Conservation (phyloP, 805 yeast genomes). For the Candida sakaeoensis region DNA sequence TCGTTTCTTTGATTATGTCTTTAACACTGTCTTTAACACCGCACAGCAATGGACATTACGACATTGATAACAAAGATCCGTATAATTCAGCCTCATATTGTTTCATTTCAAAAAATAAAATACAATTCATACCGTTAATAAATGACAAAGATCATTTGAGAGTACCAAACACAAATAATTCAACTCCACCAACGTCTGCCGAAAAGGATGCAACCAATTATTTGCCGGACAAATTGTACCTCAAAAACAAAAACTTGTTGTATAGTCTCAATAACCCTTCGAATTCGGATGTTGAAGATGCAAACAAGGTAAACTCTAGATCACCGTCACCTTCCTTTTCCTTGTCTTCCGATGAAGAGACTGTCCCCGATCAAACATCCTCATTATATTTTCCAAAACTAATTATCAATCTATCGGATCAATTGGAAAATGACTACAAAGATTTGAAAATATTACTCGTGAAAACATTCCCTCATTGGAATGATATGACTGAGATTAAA, state of each 20-base stretch:
- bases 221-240: conserved; percentile 13
- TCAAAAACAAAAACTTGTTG: conserved; percentile 27
- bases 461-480: conserved; percentile 45
- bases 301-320: background rate
- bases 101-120: conserved; percentile 22
- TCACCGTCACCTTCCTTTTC: conserved; percentile 5
- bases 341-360: conserved; percentile 4
- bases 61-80: background rate
- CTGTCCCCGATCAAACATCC: conserved; percentile 20
- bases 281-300: conserved; percentile 29
- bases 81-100: conserved; percentile 21
- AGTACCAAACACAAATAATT: conserved; percentile 1
- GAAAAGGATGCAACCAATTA: conserved; percentile 10
- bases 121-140: conserved; percentile 22
- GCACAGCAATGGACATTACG: conserved; percentile 1
- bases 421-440: conserved; percentile 27
- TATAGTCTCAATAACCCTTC: conserved; percentile 34
- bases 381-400: conserved; percentile 47
- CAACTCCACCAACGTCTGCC: conserved; percentile 2
- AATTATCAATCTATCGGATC: conserved; percentile 36
- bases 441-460: conserved; percentile 38
- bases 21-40: background rate
- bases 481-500: conserved; percentile 21
- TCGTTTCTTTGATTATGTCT: too few species aligned
- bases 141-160: conserved; percentile 10